Percentiles rank a stretch among this genome's conserved stretches.
phyloP scores from a whole-genome alignment of 495 filamentous ascomycete genomes.

The Penicillium maclennaniae region DNA sequence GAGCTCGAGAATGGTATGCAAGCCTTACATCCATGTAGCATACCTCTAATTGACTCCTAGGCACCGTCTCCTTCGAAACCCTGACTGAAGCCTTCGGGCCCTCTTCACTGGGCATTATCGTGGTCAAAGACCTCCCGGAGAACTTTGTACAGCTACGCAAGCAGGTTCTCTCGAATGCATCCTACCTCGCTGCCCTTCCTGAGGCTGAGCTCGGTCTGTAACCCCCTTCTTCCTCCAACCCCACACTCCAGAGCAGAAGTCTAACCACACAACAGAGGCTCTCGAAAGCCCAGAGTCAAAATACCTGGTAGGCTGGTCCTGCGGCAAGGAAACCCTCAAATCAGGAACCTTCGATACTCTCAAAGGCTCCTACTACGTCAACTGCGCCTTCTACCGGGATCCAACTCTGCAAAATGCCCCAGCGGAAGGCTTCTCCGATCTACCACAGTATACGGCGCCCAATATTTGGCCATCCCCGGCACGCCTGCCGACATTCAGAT shows the following conservation, averaged over 20 bases:
- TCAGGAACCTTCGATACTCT: slow-evolving; percentile 81
- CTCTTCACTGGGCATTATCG: slow-evolving; percentile 83
- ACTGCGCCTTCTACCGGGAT: slow-evolving; percentile 88
- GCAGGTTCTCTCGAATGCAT: slow-evolving; percentile 77
- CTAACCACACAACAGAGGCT: slow-evolving; percentile 30
- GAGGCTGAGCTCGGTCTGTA: slow-evolving; percentile 64
- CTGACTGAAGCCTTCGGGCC: slow-evolving; percentile 89
- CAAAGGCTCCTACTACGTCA: slow-evolving; percentile 96
- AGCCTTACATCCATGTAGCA: not conserved
- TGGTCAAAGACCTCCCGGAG: slow-evolving; percentile 77
- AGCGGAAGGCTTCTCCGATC: slow-evolving; percentile 53
- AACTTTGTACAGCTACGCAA: slow-evolving; percentile 66
- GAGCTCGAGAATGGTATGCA: slow-evolving; percentile 40
- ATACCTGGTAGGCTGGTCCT: slow-evolving; percentile 69
- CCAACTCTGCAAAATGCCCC: slow-evolving; percentile 57
- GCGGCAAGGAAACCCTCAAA: slow-evolving; percentile 90
- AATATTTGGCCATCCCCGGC: slow-evolving; percentile 80
- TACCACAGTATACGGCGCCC: slow-evolving; percentile 61
- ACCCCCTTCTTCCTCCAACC: not conserved
- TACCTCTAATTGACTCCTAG: slow-evolving; percentile 32
- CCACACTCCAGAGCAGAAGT: not conserved
- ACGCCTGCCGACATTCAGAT: slow-evolving; percentile 67
- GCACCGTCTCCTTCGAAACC: slow-evolving; percentile 65
- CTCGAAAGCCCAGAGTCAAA: slow-evolving; percentile 48
- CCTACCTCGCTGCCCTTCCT: slow-evolving; percentile 82